phyloP scores from a whole-genome alignment of 1,284 basidiomycete genomes.

The Pseudozyma sp. region DNA sequence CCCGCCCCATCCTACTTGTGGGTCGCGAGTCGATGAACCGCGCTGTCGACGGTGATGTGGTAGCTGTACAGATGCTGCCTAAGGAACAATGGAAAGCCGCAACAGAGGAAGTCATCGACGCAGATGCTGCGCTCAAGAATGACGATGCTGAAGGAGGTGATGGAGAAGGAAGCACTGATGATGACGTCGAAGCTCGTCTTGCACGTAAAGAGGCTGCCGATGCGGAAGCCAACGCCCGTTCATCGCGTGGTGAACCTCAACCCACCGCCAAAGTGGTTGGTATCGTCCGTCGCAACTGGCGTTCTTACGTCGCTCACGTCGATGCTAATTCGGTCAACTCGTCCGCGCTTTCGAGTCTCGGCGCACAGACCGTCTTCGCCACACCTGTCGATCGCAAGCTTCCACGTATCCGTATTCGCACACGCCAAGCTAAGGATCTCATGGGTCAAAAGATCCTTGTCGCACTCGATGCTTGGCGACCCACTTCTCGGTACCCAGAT shows the following conservation, averaged over 20 bases:
- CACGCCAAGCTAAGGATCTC: slow-evolving; percentile 89
- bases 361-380: slow-evolving; percentile 92
- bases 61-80: slow-evolving; percentile 88
- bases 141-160: slow-evolving; percentile 80
- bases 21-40: slow-evolving; percentile 96
- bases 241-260: slow-evolving; percentile 75
- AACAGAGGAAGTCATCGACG: slow-evolving; percentile 89
- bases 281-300: slow-evolving; percentile 93
- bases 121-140: slow-evolving; percentile 81
- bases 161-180: slow-evolving; percentile 71
- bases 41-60: slow-evolving; percentile 91
- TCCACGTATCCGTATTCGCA: slow-evolving; percentile 92
- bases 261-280: slow-evolving; percentile 94
- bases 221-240: slow-evolving; percentile 68
- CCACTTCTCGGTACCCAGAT: slow-evolving; percentile 89
- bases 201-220: slow-evolving; percentile 60
- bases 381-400: slow-evolving; percentile 91
- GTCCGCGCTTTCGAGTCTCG: slow-evolving; percentile 80
- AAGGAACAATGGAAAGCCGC: slow-evolving; percentile 93
- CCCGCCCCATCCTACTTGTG: slow-evolving; percentile 84
- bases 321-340: slow-evolving; percentile 84
- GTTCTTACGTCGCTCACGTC: slow-evolving; percentile 91
- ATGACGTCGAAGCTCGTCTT: slow-evolving; percentile 62
- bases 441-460: slow-evolving; percentile 95
- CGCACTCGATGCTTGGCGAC: slow-evolving; percentile 91